Evolutionary conservation across 495 filamentous ascomycete species (phyloP).

Genomic region (Pseudomonodictys pantanalensis): DNA sequence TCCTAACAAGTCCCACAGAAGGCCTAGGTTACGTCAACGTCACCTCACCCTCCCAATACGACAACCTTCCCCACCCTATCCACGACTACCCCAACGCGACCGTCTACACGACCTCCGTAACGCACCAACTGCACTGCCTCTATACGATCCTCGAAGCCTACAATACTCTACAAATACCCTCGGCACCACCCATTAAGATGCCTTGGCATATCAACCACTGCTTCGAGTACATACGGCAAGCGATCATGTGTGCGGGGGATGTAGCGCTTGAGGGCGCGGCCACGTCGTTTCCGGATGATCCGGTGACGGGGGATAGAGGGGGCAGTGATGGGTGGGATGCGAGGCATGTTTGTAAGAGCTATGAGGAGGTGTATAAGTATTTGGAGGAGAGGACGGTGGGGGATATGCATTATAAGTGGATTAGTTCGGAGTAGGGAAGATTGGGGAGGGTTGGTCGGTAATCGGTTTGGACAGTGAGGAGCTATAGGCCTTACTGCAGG

Average conservation of each 20-base stretch:
- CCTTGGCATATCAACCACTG: conserved; percentile 53
- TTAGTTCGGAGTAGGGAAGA: not conserved
- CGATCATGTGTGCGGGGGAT: conserved; percentile 49
- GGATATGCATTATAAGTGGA: conserved; percentile 20
- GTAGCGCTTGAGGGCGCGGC: conserved; percentile 48
- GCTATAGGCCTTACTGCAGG: too few relatives aligned
- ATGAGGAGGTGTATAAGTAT: conserved; percentile 44
- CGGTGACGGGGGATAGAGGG: conserved; percentile 31
- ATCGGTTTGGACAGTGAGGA: too few relatives aligned
- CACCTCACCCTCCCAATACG: conserved; percentile 44
- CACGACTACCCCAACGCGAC: conserved; percentile 47
- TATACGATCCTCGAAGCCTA: conserved; percentile 50
- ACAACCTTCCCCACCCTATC: conserved; percentile 47
- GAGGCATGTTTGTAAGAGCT: conserved; percentile 49
- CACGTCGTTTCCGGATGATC: conserved; percentile 47
- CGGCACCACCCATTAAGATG: conserved; percentile 41
- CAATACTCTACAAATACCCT: conserved; percentile 29
- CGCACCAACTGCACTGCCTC: conserved; percentile 50
- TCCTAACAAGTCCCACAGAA: conserved; percentile 26
- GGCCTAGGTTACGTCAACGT: conserved; percentile 50
- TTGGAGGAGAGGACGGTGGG: conserved; percentile 39
- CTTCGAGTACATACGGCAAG: conserved; percentile 50
- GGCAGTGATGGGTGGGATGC: conserved; percentile 51
- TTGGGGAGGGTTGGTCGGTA: too few relatives aligned
- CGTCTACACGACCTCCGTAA: conserved; percentile 49